Percentiles rank a stretch among this genome's conserved stretches.
Evolutionary conservation across 176 grass and related monocot species (phyloP).

Genomic region (Oryza rufipogon): DNA sequence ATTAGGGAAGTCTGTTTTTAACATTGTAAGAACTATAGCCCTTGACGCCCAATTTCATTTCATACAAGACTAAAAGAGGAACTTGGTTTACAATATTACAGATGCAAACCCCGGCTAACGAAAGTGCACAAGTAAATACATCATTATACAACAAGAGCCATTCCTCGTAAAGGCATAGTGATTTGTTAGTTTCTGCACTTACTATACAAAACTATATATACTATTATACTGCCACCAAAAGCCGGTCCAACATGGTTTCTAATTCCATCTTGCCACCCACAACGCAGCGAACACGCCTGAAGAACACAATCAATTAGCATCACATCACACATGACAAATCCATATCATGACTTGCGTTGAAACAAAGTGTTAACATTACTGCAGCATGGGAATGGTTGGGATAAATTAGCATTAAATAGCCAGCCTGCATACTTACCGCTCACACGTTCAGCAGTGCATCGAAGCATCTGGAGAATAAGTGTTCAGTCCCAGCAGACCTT

Average conservation of each 20-base stretch:
- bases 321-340: neutral
- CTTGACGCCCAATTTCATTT: neutral
- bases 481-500: neutral
- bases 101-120: neutral
- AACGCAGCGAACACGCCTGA: neutral
- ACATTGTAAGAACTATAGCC: neutral
- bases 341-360: neutral
- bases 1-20: neutral
- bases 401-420: neutral
- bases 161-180: neutral
- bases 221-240: neutral
- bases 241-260: neutral
- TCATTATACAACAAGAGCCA: neutral
- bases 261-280: too few species aligned
- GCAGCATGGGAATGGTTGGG: neutral
- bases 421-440: neutral
- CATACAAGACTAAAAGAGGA: neutral
- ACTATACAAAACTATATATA: neutral
- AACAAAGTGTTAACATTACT: neutral
- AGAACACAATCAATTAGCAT: neutral
- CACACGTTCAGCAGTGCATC: neutral
- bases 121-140: neutral
- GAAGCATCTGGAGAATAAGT: neutral
- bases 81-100: neutral
- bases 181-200: neutral